Base-by-base conservation (phyloP, 1,139 yeast species). In the Candida glucosophila region DNA sequence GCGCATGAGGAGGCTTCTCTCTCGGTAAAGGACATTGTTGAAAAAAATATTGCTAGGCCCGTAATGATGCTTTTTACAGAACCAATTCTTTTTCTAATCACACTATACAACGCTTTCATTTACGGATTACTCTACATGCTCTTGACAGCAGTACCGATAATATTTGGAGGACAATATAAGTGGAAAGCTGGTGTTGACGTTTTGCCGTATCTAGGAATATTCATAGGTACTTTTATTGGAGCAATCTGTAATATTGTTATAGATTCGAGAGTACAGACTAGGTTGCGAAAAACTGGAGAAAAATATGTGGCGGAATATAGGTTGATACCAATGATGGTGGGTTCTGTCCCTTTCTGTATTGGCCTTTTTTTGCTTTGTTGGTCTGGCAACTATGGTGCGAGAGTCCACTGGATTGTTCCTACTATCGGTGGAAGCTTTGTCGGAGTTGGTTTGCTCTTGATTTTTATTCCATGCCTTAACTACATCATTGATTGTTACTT, bases 361-460 rank as follows among this genome's bases (percentile, higher is more conserved):
- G 92, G 92, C 26, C 55, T 81, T 30, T 60, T 81, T 38, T 80
- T 88, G 88, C 62, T 81, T 44, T 71, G 79, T 27, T 81, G 92
- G 92, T 56, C 82, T 3, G 92, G 92, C 43, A 65, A 72, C 39
- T 81, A 71, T 49, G 73, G 61, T 22, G 48, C 72, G 10, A 47
- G 49, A 17, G 68, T 78, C 14, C 90, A 75, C 45, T 81, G 86
- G 85, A 73, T 76, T 35, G 85, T 70, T 9, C 92, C 93, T 19
- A 69, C 83, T 2, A 52, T 73, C 19, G 75, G 81, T 12, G 83
- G 81, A 19, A 39, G 71, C 0, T 71, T 77, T 39, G 67, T 77
- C 24, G 93, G 92, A 4, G 71, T 64, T 38, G 90, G 92, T 15
- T 55, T 80, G 36, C 56, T 81, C 40, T 64, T 77, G 29, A 74